phyloP scores from a whole-genome alignment of 768 basidiomycete species.

The Mycena maculata region DNA sequence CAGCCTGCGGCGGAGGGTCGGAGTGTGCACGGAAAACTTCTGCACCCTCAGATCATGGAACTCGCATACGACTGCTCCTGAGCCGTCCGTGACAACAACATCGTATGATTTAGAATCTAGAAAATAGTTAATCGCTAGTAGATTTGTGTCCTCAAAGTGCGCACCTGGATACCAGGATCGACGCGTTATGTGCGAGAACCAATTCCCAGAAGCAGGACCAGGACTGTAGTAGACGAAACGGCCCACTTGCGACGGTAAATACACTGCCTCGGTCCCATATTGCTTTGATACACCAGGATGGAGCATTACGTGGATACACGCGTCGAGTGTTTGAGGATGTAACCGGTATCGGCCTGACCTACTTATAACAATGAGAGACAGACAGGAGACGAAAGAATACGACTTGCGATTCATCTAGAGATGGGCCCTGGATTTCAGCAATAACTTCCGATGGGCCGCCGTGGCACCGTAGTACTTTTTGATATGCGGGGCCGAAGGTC shows the following conservation, averaged over 20 bases:
- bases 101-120: constrained; percentile 14
- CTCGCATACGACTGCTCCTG: constrained; percentile 2
- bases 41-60: background rate
- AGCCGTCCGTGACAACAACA: constrained; percentile 3
- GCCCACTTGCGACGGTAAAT: constrained; percentile 13
- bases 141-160: background rate
- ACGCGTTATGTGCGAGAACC: constrained; percentile 10
- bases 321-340: constrained; percentile 9
- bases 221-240: constrained; percentile 13
- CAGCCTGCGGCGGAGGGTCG: background rate
- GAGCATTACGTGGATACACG: constrained; percentile 6
- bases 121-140: background rate
- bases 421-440: constrained; percentile 6
- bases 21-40: background rate
- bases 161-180: constrained; percentile 18
- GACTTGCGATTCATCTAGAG: constrained; percentile 7
- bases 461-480: constrained; percentile 16
- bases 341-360: background rate
- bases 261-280: constrained; percentile 1
- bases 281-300: constrained; percentile 15
- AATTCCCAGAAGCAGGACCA: background rate
- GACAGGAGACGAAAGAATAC: background rate
- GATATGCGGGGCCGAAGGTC: constrained; percentile 12
- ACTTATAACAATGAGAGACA: background rate
- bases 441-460: constrained; percentile 8